Percentiles rank a stretch among this genome's conserved stretches.
These are phyloP conservation scores for Lizanozyma gosingica DNA, from an alignment of 1,139 yeast genomes.

Conservation along the genomic window DNA sequence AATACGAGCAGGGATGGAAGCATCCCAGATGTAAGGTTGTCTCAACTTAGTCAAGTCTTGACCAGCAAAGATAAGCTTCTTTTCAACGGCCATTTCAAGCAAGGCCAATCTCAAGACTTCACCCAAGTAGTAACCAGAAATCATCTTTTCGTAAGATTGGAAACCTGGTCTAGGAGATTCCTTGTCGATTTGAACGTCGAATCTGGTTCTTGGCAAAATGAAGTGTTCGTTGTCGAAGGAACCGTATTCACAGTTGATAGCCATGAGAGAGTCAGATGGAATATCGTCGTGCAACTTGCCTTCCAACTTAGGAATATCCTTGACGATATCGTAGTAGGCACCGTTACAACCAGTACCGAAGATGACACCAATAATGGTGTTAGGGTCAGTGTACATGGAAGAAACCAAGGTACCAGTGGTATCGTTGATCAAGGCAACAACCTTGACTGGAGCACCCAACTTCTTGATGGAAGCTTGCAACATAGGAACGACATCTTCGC, in stretches of 20 bases:
- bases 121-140: constrained; percentile 93
- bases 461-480: constrained; percentile 66
- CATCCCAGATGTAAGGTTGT: constrained; percentile 67
- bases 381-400: constrained; percentile 83
- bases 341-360: constrained; percentile 98
- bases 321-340: constrained; percentile 80
- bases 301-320: constrained; percentile 73
- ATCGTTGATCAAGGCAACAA: constrained; percentile 90
- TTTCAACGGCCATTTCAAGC: constrained; percentile 56
- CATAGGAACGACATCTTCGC: constrained; percentile 89
- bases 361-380: constrained; percentile 88
- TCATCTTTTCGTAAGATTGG: constrained; percentile 95
- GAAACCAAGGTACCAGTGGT: constrained; percentile 97
- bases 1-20: constrained; percentile 77
- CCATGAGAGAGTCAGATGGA: constrained; percentile 64
- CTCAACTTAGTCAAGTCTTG: constrained; percentile 57
- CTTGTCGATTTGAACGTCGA: constrained; percentile 69
- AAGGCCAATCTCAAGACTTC: constrained; percentile 79
- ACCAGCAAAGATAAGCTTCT: constrained; percentile 54
- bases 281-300: constrained; percentile 64
- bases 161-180: constrained; percentile 96
- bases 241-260: constrained; percentile 97
- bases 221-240: constrained; percentile 89
- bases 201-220: constrained; percentile 82
- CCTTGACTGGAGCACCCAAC: constrained; percentile 65